phyloP scores from a whole-genome alignment of 164 flowering plant species.

The Paratinospora sagittata region DNA sequence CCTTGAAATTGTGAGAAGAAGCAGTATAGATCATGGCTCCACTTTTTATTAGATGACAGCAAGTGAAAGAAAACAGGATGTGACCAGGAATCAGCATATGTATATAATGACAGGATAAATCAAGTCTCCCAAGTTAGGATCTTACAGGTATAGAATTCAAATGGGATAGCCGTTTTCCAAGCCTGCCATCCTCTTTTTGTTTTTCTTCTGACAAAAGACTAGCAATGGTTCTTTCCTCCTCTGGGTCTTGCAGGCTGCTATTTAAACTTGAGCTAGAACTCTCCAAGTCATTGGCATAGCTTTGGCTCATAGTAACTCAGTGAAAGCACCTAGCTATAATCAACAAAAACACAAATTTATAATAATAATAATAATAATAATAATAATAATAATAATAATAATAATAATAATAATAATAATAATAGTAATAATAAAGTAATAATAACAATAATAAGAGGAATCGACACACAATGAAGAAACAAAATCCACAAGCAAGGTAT shows the following conservation, averaged over 20 bases:
- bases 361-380: too few species aligned
- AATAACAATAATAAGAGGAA: not conserved
- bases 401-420: too few species aligned
- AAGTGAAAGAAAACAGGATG: not conserved
- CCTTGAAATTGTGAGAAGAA: not conserved
- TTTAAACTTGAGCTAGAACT: slow-evolving; percentile 29
- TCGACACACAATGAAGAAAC: not conserved
- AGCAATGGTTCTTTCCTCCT: slow-evolving; percentile 29
- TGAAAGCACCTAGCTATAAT: slow-evolving; percentile 6
- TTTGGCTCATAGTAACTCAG: slow-evolving; percentile 37
- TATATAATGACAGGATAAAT: not conserved
- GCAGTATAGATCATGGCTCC: not conserved
- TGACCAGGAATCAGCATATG: not conserved
- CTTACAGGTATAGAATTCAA: slow-evolving; percentile 37
- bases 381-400: too few species aligned
- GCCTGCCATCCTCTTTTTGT: slow-evolving; percentile 15
- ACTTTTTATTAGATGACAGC: not conserved
- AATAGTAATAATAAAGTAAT: too few species aligned
- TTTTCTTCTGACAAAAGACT: slow-evolving; percentile 23
- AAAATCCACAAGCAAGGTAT: not conserved
- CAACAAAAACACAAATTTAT: slow-evolving; percentile 6
- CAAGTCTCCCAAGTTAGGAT: not conserved
- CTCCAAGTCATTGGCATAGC: slow-evolving; percentile 26
- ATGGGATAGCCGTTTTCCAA: slow-evolving; percentile 31
- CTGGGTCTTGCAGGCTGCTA: slow-evolving; percentile 29